Base-by-base conservation (phyloP, 1,284 basidiomycete genomes). In the Xerocomus minutiporus region DNA sequence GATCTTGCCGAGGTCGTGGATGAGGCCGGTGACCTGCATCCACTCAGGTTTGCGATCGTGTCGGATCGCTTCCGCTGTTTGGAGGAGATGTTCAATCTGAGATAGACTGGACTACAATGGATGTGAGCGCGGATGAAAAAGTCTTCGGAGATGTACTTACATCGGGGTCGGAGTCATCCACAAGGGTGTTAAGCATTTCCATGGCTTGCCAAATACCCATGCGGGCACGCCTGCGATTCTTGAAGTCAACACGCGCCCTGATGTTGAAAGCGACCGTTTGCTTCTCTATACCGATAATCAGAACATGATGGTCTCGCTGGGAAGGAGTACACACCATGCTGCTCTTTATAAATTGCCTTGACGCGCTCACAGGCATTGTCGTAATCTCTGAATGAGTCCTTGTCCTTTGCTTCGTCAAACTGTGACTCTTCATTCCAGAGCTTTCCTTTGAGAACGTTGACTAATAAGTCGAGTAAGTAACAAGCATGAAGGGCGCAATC, bases 141-240 rank as follows among this genome's bases (percentile, higher is more conserved):
- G 8, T 41, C 38, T 28, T 28, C 4, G 15, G 35, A 28, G 23
- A 48, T 26, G n/a, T 3, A 71, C 82, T 56, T 55, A 88, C 87
- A 63, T 91, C 89, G 49, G 90, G 90, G 69, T 93, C 92, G 7
- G 88, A 91, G 60, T 93, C 90, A 68, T 95, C 92, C 51, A 95
- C 80, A 42, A 96, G 78, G 0, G 86, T 93, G 66, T 95, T 85
- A 54, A 96, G 83, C 76, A 86, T 83, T 66, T 95, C 91, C 71
- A 95, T 93, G 5, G 93, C 93, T 63, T 93, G 84, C 93, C 93
- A 95, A 32, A 96, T 76, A 50, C 83, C 73, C 81, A 91, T 89
- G n/a, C 81, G 75, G 4, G 79, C 83, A 38, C 84, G 79, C 50
- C 75, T 79, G 40, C 71, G 77, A 59, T 73, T 83, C 62, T 84